These are phyloP conservation scores for Sporothrix euskadiensis DNA, from an alignment of 2,329 filamentous ascomycete genomes.

Conservation along the genomic window DNA sequence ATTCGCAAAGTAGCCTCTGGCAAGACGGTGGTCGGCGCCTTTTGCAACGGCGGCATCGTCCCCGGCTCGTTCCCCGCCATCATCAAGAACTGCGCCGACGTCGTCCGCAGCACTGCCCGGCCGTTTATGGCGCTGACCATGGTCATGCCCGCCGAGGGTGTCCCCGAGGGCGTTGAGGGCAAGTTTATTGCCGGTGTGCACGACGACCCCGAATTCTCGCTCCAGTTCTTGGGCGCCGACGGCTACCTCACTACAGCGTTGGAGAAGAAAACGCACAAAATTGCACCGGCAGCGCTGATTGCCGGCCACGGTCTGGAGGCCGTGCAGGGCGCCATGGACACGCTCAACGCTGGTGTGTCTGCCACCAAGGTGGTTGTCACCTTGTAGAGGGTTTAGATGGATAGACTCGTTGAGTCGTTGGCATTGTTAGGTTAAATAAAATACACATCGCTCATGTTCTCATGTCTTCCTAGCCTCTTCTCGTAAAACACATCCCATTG, in stretches of 20 bases:
- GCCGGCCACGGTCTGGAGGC: not conserved
- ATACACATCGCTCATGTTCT: not conserved
- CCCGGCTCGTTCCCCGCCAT: not conserved
- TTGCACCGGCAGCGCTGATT: not conserved
- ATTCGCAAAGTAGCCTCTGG: not conserved
- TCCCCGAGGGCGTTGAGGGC: conserved; percentile 9
- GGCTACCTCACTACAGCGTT: not conserved
- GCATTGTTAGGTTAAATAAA: not conserved
- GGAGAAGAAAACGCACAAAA: not conserved
- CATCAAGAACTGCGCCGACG: not conserved
- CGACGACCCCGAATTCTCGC: not conserved
- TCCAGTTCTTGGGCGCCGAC: not conserved
- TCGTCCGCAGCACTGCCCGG: conserved; percentile 12
- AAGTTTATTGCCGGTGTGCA: not conserved
- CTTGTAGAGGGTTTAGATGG: not conserved
- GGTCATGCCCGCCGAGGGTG: not conserved
- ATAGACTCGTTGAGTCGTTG: not conserved
- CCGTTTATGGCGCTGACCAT: not conserved
- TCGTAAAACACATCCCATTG: not conserved
- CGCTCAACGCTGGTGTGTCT: not conserved
- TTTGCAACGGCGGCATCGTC: conserved; percentile 10
- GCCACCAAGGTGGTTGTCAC: conserved; percentile 5
- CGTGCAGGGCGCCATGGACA: conserved; percentile 8
- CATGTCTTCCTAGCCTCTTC: not conserved
- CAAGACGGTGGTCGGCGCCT: not conserved